phyloP scores from a whole-genome alignment of 768 basidiomycete genomes.

The Russula foetens region DNA sequence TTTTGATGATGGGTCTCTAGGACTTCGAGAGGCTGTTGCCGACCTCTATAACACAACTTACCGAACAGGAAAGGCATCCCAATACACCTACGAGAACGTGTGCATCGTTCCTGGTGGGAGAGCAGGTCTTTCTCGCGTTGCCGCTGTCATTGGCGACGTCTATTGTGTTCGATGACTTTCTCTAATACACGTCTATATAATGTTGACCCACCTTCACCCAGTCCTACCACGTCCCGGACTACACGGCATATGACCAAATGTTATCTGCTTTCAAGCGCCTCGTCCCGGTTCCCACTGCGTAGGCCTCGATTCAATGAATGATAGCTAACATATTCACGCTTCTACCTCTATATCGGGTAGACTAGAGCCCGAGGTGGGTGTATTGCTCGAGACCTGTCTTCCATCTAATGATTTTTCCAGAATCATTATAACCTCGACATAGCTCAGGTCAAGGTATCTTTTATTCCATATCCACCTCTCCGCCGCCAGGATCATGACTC shows the following conservation, averaged over 20 bases:
- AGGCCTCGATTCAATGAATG: conserved; percentile 25
- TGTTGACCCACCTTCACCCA: conserved; percentile 25
- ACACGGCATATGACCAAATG: conserved; percentile 83
- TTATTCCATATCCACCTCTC: neutral
- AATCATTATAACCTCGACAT: conserved; percentile 71
- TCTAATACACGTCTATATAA: conserved; percentile 6
- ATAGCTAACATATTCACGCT: neutral
- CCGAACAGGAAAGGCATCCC: conserved; percentile 66
- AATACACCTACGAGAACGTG: conserved; percentile 90
- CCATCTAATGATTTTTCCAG: conserved; percentile 29
- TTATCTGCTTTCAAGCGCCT: conserved; percentile 81
- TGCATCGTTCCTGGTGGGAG: conserved; percentile 95
- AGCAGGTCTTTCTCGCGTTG: conserved; percentile 81
- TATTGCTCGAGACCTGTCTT: conserved; percentile 14
- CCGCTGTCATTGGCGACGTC: conserved; percentile 87
- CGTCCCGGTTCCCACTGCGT: conserved; percentile 87
- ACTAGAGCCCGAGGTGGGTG: conserved; percentile 33
- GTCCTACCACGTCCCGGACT: conserved; percentile 89
- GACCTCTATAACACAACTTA: conserved; percentile 84
- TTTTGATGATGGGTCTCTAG: conserved; percentile 30
- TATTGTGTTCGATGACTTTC: conserved; percentile 46
- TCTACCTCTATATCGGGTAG: neutral
- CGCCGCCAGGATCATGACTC: neutral
- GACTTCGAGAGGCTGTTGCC: conserved; percentile 83
- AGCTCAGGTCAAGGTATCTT: conserved; percentile 59